Base-by-base conservation (phyloP, 441 rosid genomes). In the Erodium trifolium region DNA sequence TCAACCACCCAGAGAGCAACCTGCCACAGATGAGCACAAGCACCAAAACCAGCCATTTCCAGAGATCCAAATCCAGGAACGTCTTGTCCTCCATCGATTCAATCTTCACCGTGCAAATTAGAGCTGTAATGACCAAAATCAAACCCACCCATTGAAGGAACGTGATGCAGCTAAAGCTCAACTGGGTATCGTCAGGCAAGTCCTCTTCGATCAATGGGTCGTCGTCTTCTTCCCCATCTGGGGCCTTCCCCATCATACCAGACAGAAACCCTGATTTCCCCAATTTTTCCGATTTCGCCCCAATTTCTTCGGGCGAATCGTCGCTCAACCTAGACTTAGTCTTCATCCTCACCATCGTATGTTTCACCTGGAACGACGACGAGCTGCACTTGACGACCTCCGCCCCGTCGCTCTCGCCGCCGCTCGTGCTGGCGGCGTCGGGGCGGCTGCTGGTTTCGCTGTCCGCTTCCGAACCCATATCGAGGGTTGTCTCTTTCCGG, bases 1-100 rank as follows among this genome's bases (percentile, higher is more conserved):
- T 82, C 71, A 68, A 83, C 84, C 88, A 85, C 19, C 87, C 82
- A 0, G 91, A 82, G 37, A 85, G 71, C 47, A 83, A 70, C 65
- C 75, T 80, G 5, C 96, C 92, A 49, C 80, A 82, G 67, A 88
- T 78, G 35, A 84, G 43, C 19, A 85, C 82, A 81, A 84, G 69
- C 72, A 81, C 76, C 78, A 88, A 68, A 1, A 81, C 72, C 69
- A 85, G 86, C 90, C 90, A 87, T 75, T 90, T 84, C 89, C 90
- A 88, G 0, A 84, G 49, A n/a, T 81, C 78, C 70, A 88, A 80
- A 69, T 81, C 88, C 82, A 88, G 82, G 3, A 83, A 23, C 49
- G 17, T 69, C 45, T 55, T 73, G 41, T 27, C 69, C 75, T 73
- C 82, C 43, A 84, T 2, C 5, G 7, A 69, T 8, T 84, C 72